Base-by-base conservation (phyloP, 2,329 filamentous ascomycete species). In the Stagonosporopsis tanaceti region DNA sequence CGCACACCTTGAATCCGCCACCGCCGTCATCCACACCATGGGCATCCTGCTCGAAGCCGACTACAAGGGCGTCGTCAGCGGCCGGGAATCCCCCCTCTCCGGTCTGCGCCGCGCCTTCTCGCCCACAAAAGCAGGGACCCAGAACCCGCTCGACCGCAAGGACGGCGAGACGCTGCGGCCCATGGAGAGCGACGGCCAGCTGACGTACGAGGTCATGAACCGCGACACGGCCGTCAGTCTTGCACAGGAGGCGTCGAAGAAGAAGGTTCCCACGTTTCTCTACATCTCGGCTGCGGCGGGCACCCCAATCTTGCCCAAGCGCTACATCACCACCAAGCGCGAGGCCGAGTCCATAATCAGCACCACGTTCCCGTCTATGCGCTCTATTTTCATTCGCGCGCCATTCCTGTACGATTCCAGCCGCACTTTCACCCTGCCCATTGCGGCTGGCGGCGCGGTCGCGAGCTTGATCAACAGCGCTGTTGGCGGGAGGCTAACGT, bases 151-250 rank as follows among this genome's bases (percentile, higher is more conserved):
- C 17, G 84, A 89, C 59, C 82, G 84, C 50, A 80, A 81, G 48
- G 76, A 82, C 39, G 86, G 83, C 60, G 76, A 80, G 60, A 82
- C 85, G 59, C 83, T 93, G 64, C 82, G 84, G 64, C 84, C 88
- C 1, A 82, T 87, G 50, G 88, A 91, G 75, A 84, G 81, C 42
- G 87, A 88, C 66, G 88, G 88, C 25, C 90, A 95, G 78, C 82
- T 97, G 69, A 97, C 94, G 17, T 99, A 99, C 80, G 95, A 98
- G 80, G 84, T 93, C 59, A 97, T 99, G 92, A 99, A 99, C 79
- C 86, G 95, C 55, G 94, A 98, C 79, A 84, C 84, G 79, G 94
- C 94, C 45, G 87, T 98, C 60, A 85, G 89, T 52, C 84, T 97
- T 14, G 95, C 94, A 14, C 87, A 89, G 70, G 91, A 94, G 73